Percentiles rank a stretch among this genome's conserved stretches.
These are phyloP conservation scores for Thelonectria blattea DNA, from an alignment of 2,329 filamentous ascomycete genomes.

Conservation along the genomic window DNA sequence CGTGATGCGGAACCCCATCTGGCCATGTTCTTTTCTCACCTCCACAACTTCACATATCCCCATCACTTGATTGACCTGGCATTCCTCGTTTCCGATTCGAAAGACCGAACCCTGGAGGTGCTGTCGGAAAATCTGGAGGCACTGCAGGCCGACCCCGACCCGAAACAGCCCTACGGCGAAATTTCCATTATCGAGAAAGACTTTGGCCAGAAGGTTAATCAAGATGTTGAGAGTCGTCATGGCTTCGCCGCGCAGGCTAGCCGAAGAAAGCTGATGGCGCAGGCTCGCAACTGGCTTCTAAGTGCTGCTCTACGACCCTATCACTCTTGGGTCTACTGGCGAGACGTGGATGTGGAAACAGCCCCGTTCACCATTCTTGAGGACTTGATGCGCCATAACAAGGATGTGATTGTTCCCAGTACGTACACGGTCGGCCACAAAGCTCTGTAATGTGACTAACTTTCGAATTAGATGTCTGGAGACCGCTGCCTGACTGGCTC, in stretches of 20 bases:
- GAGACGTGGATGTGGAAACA: constrained; percentile 97
- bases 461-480: constrained; percentile 81
- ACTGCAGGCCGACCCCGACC: constrained; percentile 80
- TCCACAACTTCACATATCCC: constrained; percentile 95
- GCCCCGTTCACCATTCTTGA: constrained; percentile 96
- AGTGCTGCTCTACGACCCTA: constrained; percentile 92
- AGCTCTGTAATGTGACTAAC: constrained; percentile 32
- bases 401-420: constrained; percentile 98
- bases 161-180: constrained; percentile 86
- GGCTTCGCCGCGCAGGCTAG: constrained; percentile 96
- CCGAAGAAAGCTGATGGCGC: constrained; percentile 94
- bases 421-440: constrained; percentile 50
- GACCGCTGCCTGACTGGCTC: constrained; percentile 97
- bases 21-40: constrained; percentile 97
- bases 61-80: constrained; percentile 96
- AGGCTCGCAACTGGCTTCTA: constrained; percentile 95
- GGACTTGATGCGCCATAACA: constrained; percentile 98
- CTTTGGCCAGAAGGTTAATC: constrained; percentile 96
- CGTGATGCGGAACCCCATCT: constrained; percentile 92
- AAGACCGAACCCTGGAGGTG: constrained; percentile 83
- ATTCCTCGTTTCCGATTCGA: constrained; percentile 96
- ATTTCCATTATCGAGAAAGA: constrained; percentile 99
- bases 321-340: constrained; percentile 99
- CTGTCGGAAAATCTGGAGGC: constrained; percentile 77
- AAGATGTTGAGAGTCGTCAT: constrained; percentile 96